Conservation (phyloP, 108 stramenopile species). For the Discostella stelligeroides region DNA sequence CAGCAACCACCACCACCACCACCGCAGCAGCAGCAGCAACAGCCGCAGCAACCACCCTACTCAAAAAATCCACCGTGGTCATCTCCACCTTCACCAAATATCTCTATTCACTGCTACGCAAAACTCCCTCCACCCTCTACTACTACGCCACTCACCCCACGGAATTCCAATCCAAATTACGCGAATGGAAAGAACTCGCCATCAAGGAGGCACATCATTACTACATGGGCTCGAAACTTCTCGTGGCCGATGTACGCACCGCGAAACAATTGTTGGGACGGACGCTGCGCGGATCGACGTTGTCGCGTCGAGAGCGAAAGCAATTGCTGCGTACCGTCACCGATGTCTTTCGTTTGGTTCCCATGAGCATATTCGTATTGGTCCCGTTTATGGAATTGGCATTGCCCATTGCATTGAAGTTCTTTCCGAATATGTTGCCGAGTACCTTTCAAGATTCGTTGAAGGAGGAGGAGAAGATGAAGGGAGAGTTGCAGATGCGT, state of each 20-base stretch:
- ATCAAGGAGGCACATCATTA: slow-evolving; percentile 92
- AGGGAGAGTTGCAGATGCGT: slow-evolving; percentile 91
- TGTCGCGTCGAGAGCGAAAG: slow-evolving; percentile 96
- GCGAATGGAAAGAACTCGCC: slow-evolving; percentile 66
- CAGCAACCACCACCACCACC: too few relatives aligned
- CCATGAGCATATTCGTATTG: slow-evolving; percentile 94
- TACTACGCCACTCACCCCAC: slow-evolving; percentile 61
- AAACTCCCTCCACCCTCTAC: too few relatives aligned
- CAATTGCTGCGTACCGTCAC: slow-evolving; percentile 94
- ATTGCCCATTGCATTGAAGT: slow-evolving; percentile 93
- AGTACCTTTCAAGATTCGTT: slow-evolving; percentile 97
- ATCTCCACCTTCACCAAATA: too few relatives aligned
- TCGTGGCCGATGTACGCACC: slow-evolving; percentile 92
- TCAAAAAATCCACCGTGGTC: too few relatives aligned
- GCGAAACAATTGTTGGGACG: slow-evolving; percentile 78
- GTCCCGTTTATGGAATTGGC: slow-evolving; percentile 99
- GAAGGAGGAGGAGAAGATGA: slow-evolving; percentile 97
- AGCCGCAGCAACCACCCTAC: too few relatives aligned
- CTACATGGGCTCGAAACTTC: slow-evolving; percentile 93
- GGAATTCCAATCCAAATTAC: slow-evolving; percentile 60
- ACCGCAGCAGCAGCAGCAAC: too few relatives aligned
- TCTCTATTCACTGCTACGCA: too few relatives aligned
- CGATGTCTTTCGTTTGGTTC: slow-evolving; percentile 97
- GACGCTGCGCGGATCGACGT: slow-evolving; percentile 78
- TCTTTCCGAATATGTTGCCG: slow-evolving; percentile 99